Conservation (phyloP, 1,284 basidiomycete genomes). For the Irpex sp. region DNA sequence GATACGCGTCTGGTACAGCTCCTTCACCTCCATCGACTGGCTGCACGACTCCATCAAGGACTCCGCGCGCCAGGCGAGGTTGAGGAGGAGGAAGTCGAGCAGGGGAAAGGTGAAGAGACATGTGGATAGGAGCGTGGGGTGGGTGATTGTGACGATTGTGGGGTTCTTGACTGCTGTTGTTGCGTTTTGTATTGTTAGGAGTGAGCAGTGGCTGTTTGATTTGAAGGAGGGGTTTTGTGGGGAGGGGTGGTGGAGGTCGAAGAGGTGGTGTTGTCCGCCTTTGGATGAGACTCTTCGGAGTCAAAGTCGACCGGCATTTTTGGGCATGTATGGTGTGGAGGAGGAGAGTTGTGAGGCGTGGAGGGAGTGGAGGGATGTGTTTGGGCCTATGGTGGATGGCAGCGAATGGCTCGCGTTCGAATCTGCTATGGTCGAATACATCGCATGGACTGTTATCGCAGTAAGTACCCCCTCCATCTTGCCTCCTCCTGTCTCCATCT, state of each 20-base stretch:
- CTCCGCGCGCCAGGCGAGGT: slow-evolving; percentile 68
- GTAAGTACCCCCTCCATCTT: too few relatives aligned
- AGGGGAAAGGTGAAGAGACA: slow-evolving; percentile 67
- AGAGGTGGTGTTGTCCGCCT: slow-evolving; percentile 74
- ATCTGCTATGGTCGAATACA: slow-evolving; percentile 56
- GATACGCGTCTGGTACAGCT: slow-evolving; percentile 89
- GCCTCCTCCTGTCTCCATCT: too few relatives aligned
- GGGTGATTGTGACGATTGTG: slow-evolving; percentile 87
- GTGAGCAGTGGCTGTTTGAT: slow-evolving; percentile 92
- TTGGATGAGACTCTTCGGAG: slow-evolving; percentile 23
- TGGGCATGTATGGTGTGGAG: slow-evolving; percentile 14
- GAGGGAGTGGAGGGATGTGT: slow-evolving; percentile 65
- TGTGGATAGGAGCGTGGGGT: slow-evolving; percentile 82
- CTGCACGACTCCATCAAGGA: slow-evolving; percentile 92
- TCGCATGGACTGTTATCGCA: slow-evolving; percentile 72
- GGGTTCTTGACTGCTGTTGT: slow-evolving; percentile 80
- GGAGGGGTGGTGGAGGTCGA: slow-evolving; percentile 67
- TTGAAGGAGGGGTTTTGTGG: slow-evolving; percentile 88
- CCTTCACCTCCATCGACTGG: slow-evolving; percentile 84
- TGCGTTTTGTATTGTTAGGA: slow-evolving; percentile 84
- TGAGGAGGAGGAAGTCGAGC: slow-evolving; percentile 63
- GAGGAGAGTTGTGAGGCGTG: slow-evolving; percentile 62
- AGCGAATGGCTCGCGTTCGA: slow-evolving; percentile 23
- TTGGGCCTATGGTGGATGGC: slow-evolving; percentile 25
- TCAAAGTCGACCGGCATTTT: slow-evolving; percentile 6